Evolutionary conservation across 306 rosid genomes (phyloP).

Genomic region (Citrullus mucosospermus): DNA sequence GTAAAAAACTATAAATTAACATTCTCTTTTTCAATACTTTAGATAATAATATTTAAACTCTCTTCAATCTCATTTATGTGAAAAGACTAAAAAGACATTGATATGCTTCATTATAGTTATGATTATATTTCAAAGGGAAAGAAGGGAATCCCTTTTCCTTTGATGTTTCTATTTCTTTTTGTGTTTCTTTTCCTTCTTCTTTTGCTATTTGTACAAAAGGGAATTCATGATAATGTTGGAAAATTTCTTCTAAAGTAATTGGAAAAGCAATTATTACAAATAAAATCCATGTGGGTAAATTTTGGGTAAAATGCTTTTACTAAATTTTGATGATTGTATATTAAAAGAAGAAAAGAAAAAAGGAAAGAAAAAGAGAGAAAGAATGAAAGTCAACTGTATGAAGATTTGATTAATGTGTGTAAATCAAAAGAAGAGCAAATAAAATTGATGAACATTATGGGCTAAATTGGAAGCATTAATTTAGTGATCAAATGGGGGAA

Average conservation of each 20-base stretch:
- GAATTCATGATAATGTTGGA: conserved; percentile 1
- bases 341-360: too few relatives aligned
- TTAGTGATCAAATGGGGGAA: not conserved
- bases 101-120: not conserved
- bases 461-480: not conserved
- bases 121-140: not conserved
- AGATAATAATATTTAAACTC: too few relatives aligned
- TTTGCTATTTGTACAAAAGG: not conserved
- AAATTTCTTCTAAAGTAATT: not conserved
- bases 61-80: not conserved
- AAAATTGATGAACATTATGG: not conserved
- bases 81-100: not conserved
- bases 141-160: not conserved
- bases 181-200: not conserved
- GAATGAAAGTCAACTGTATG: not conserved
- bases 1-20: too few relatives aligned
- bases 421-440: not conserved
- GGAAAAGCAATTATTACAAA: not conserved
- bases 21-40: too few relatives aligned
- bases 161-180: not conserved
- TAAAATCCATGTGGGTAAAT: not conserved
- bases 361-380: not conserved
- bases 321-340: not conserved
- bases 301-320: not conserved
- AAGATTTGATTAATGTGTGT: not conserved